phyloP scores from a whole-genome alignment of 2,329 filamentous ascomycete genomes.

The Aschersonia sp. region DNA sequence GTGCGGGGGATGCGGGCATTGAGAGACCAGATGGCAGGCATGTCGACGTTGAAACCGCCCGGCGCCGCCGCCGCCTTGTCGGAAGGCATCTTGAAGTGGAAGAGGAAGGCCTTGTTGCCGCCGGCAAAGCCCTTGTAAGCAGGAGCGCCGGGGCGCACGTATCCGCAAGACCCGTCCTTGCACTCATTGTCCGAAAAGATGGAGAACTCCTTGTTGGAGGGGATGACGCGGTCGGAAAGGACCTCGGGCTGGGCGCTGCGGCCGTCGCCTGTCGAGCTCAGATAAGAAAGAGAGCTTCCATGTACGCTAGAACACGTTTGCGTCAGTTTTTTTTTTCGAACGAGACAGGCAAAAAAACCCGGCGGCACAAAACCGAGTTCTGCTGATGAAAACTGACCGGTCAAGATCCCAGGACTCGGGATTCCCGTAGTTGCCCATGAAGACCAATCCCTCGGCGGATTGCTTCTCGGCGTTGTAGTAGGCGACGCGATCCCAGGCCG shows the following conservation, averaged over 20 bases:
- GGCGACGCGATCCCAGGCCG: conserved; percentile 24
- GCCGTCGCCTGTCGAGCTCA: conserved; percentile 24
- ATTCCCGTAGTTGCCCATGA: conserved; percentile 33
- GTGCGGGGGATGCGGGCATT: conserved; percentile 60
- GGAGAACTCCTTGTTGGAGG: conserved; percentile 29
- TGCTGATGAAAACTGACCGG: conserved; percentile 17
- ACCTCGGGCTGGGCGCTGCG: conserved; percentile 23
- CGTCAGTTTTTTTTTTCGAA: not conserved
- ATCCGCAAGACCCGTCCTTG: conserved; percentile 24
- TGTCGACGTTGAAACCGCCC: conserved; percentile 41
- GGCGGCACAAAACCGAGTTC: not conserved
- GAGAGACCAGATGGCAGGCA: conserved; percentile 63
- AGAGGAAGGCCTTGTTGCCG: conserved; percentile 55
- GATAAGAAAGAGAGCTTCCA: conserved; percentile 30
- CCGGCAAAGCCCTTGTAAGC: conserved; percentile 54
- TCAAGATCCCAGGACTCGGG: conserved; percentile 27
- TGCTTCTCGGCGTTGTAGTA: conserved; percentile 29
- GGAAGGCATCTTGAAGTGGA: conserved; percentile 59
- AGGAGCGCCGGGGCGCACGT: conserved; percentile 24
- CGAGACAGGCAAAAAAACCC: not conserved
- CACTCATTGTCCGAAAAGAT: conserved; percentile 30
- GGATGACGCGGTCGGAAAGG: conserved; percentile 22
- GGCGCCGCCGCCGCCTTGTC: conserved; percentile 28
- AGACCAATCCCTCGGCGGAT: conserved; percentile 27
- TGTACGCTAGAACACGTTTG: conserved; percentile 17